These are phyloP conservation scores for Rhizophagus prolifer DNA, from an alignment of 192 early-diverging fungal genomes.

Conservation along the genomic window DNA sequence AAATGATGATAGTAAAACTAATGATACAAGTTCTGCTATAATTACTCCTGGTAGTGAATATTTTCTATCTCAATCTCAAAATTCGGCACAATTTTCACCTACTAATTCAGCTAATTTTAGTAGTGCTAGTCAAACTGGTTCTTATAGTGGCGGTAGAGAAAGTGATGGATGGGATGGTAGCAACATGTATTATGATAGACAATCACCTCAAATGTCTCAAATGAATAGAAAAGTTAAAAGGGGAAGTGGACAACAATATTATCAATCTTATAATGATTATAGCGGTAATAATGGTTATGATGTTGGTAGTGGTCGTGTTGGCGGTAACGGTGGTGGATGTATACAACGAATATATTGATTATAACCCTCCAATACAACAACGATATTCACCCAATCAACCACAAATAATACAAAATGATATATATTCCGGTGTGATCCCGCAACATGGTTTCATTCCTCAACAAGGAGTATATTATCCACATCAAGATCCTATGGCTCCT, in stretches of 20 bases:
- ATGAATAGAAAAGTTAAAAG: background rate
- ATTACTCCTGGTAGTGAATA: too few species aligned
- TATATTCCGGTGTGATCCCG: background rate
- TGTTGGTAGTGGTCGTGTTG: too few species aligned
- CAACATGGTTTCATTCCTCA: background rate
- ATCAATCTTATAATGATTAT: background rate
- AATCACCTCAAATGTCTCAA: too few species aligned
- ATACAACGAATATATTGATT: background rate
- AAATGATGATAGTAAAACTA: too few species aligned
- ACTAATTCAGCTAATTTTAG: background rate
- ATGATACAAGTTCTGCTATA: too few species aligned
- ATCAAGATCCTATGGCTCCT: too few species aligned
- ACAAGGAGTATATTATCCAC: background rate
- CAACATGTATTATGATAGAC: too few species aligned
- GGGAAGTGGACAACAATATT: background rate
- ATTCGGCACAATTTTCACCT: background rate
- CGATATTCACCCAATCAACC: background rate
- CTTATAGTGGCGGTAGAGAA: background rate
- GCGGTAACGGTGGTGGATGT: too few species aligned
- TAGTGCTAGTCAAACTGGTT: background rate
- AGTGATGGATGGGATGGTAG: background rate
- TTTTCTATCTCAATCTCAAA: background rate
- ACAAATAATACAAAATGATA: background rate
- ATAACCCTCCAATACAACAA: background rate
- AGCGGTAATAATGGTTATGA: too few species aligned